Evolutionary conservation across 2,329 filamentous ascomycete species (phyloP).

Genomic region (Aspergillus thermomutatus): DNA sequence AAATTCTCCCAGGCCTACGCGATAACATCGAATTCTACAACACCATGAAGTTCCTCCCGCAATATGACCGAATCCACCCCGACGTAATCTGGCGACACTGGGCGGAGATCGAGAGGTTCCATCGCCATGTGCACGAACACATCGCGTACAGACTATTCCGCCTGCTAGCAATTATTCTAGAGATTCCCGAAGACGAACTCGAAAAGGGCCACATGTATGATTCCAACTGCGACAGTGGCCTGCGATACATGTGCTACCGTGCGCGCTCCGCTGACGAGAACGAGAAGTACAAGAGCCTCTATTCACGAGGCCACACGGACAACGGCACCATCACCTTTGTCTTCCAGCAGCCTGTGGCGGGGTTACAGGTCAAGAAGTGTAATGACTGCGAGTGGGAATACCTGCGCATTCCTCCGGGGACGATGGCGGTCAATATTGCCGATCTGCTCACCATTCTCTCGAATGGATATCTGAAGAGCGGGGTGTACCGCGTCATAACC

Average conservation of each 20-base stretch:
- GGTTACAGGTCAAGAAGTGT: slow-evolving; percentile 51
- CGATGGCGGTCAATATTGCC: slow-evolving; percentile 51
- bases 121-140: slow-evolving; percentile 49
- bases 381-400: slow-evolving; percentile 48
- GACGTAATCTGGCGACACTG: slow-evolving; percentile 49
- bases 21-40: slow-evolving; percentile 63
- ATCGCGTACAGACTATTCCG: slow-evolving; percentile 55
- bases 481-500: slow-evolving; percentile 45
- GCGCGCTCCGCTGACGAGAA: slow-evolving; percentile 48
- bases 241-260: slow-evolving; percentile 59
- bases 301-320: slow-evolving; percentile 53
- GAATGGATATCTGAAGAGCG: slow-evolving; percentile 48
- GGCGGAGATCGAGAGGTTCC: slow-evolving; percentile 55
- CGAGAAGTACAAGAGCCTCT: slow-evolving; percentile 41
- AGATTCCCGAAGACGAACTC: slow-evolving; percentile 57
- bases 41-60: slow-evolving; percentile 54
- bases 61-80: slow-evolving; percentile 46
- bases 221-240: slow-evolving; percentile 54
- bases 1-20: slow-evolving; percentile 24
- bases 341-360: slow-evolving; percentile 57
- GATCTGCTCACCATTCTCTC: slow-evolving; percentile 49
- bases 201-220: slow-evolving; percentile 56
- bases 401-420: slow-evolving; percentile 45
- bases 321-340: slow-evolving; percentile 55
- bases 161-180: slow-evolving; percentile 58